Percentiles rank a stretch among this genome's conserved stretches.
Conservation (phyloP, 495 filamentous ascomycete genomes). For the Evansstolkia leycettana region DNA sequence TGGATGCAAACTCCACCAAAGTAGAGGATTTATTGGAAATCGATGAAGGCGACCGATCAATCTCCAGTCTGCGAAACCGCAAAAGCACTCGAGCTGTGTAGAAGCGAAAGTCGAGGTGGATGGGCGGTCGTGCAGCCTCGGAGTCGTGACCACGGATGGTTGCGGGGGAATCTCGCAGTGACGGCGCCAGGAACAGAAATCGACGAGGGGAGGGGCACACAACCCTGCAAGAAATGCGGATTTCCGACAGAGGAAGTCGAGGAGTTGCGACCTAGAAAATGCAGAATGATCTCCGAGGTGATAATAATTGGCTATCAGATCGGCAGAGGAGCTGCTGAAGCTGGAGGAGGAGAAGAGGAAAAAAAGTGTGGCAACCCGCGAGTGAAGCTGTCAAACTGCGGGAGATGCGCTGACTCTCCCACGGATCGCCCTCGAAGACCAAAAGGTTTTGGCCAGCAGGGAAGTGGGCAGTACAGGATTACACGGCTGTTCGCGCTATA, state of each 20-base stretch:
- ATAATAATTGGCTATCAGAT: too few relatives aligned
- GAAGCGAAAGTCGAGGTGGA: too few relatives aligned
- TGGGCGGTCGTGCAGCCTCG: not conserved
- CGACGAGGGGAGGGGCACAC: not conserved
- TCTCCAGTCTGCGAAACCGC: too few relatives aligned
- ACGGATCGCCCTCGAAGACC: conserved; percentile 13
- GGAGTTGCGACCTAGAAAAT: too few relatives aligned
- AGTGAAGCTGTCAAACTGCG: conserved; percentile 25
- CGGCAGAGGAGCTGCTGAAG: not conserved
- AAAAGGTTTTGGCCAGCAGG: conserved; percentile 6
- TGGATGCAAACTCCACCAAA: too few relatives aligned
- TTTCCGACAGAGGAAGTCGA: not conserved
- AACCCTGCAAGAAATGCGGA: not conserved
- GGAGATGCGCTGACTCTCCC: conserved; percentile 27
- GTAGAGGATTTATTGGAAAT: too few relatives aligned
- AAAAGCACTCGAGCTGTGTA: too few relatives aligned
- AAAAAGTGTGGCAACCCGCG: conserved; percentile 14
- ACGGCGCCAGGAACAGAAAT: not conserved
- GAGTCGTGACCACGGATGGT: not conserved
- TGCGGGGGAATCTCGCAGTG: not conserved
- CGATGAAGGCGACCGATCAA: too few relatives aligned
- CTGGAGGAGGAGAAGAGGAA: conserved; percentile 5
- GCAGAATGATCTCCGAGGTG: too few relatives aligned
- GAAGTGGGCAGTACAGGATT: too few relatives aligned
- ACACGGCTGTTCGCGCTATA: too few relatives aligned